Evolutionary conservation across 371 early-diverging fungal species (phyloP).

Genomic region (Syncephalastrum monosporum): DNA sequence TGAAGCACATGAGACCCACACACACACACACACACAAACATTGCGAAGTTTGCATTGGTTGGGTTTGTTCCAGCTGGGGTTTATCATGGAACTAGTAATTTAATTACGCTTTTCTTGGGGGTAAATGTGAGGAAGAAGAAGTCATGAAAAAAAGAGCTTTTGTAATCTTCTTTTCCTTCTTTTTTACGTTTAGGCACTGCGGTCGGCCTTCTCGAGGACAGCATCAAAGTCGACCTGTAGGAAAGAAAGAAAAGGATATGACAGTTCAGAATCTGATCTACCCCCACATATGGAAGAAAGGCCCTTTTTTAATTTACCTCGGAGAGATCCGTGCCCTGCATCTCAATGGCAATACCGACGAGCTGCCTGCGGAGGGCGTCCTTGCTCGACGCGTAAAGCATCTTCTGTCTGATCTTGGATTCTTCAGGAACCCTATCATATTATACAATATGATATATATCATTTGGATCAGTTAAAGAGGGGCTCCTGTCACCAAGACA

Average conservation of each 20-base stretch:
- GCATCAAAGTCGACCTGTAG: slow-evolving; percentile 71
- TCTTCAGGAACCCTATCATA: slow-evolving; percentile 79
- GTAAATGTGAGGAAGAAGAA: background rate
- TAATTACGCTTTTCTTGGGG: background rate
- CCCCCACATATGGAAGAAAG: slow-evolving; percentile 3
- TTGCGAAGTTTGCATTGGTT: background rate
- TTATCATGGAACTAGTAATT: background rate
- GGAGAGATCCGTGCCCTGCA: slow-evolving; percentile 83
- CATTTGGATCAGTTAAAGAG: background rate
- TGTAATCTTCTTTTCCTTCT: background rate
- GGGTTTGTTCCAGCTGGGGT: background rate
- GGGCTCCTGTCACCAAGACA: background rate
- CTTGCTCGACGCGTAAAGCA: slow-evolving; percentile 92
- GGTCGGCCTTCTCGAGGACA: slow-evolving; percentile 74
- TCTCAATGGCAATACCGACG: slow-evolving; percentile 73
- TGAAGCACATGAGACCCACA: background rate
- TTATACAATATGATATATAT: background rate
- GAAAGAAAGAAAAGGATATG: background rate
- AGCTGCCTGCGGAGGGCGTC: slow-evolving; percentile 76
- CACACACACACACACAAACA: background rate
- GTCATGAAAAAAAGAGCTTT: background rate
- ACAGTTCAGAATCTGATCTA: background rate
- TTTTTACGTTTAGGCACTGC: slow-evolving; percentile 26
- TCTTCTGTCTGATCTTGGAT: slow-evolving; percentile 79
- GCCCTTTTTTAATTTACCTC: slow-evolving; percentile 41